Conservation (phyloP, 78 protist species). For the Protostelium mycophagum region DNA sequence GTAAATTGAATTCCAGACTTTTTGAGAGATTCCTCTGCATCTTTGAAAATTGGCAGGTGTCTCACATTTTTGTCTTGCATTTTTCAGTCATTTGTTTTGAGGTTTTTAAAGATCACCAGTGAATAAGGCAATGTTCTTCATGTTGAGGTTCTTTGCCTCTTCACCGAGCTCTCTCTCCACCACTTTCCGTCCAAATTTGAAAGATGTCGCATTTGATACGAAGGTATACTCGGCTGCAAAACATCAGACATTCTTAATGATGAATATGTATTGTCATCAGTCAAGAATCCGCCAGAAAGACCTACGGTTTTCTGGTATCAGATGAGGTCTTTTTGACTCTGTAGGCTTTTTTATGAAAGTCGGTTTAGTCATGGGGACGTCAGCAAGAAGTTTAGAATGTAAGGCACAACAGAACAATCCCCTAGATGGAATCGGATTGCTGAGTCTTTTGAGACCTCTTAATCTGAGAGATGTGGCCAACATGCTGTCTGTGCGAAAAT, state of each 20-base stretch:
- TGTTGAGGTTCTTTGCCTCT: slow-evolving; percentile 7
- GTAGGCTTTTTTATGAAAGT: neutral
- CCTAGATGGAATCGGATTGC: too few species aligned
- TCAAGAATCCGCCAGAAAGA: too few species aligned
- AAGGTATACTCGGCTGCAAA: slow-evolving; percentile 23
- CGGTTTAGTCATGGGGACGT: neutral
- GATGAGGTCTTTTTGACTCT: neutral
- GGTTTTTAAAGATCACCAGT: slow-evolving; percentile 16
- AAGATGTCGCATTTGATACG: slow-evolving; percentile 18
- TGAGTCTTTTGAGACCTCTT: too few species aligned
- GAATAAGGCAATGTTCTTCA: slow-evolving; percentile 30
- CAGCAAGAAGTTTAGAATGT: neutral
- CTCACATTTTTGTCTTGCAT: slow-evolving; percentile 7
- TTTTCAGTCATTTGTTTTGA: neutral
- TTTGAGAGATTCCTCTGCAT: slow-evolving; percentile 17
- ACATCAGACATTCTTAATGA: neutral
- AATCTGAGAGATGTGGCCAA: too few species aligned
- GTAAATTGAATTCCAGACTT: slow-evolving; percentile 17
- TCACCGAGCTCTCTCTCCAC: slow-evolving; percentile 24
- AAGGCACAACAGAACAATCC: neutral
- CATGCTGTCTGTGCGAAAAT: too few species aligned
- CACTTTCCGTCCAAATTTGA: slow-evolving; percentile 36
- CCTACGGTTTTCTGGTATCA: neutral
- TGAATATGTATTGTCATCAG: neutral
- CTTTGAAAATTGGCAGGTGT: neutral